Base-by-base conservation (phyloP, 768 basidiomycete species). In the Erythrobasidium yunnanense region DNA sequence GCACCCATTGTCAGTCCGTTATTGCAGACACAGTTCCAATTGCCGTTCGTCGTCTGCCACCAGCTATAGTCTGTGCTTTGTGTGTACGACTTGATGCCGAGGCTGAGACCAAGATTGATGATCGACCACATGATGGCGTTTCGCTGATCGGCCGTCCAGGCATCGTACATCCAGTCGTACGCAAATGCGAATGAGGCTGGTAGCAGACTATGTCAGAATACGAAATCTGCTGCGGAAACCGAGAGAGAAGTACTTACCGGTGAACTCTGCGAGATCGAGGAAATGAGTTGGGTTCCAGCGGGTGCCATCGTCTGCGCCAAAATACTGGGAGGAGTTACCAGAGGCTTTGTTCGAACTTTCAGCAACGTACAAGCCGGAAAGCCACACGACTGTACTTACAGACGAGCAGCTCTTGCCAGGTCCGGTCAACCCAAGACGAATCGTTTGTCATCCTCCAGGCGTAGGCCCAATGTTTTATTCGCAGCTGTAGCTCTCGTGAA, bases 21-120 rank as follows among this genome's bases (percentile, higher is more conserved):
- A 75, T 96, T 97, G 79, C 86, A 90, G 65, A 80, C 78, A 75
- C 93, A 96, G 76, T 99, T 99, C 95, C 95, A 99, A 80, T 97
- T 99, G 20, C 50, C 29, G 57, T 71, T 67, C 8, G 58, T 68
- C 0, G 27, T 46, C 13, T 55, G 33, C 72, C 71, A 73, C 73
- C 73, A 74, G 29, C 29, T 18, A 55, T 72, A 71, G 45, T 50
- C 49, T 0, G 52, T 53, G 23, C 49, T 25, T 33, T 65, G 35
- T 17, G 57, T 55, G 55, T 66, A 70, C 6, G 66, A 69, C 25
- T 69, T 68, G 20, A 56, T 4, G 13, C 71, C 73, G 18, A 33
- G 22, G 25, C 22, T 34, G 29, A 99, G 82, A 63, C 90, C 95
- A 70, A 86, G 85, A 69, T 80, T 78, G 76, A 90, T 81, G 78